Base-by-base conservation (phyloP, 768 basidiomycete genomes). In the Panaeolus papilionaceus region DNA sequence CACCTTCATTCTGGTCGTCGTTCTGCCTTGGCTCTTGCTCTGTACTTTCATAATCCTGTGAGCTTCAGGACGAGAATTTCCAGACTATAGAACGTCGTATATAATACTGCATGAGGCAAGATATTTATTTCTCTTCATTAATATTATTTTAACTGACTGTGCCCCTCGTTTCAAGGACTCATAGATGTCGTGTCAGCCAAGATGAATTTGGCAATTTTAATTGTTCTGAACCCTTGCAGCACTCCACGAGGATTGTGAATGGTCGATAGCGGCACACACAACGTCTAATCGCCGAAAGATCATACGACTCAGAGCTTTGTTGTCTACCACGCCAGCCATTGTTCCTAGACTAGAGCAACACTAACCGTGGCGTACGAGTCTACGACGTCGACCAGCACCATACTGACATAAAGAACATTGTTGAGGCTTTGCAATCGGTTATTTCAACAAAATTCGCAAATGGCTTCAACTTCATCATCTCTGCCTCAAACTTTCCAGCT, bases 401-500 rank as follows among this genome's bases (percentile, higher is more conserved):
- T 18, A 0, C 4, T 0, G 63, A 67, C 44, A 74, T 49, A 66
- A 37, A 14, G 2, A 11, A 11, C 39, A 0, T 3, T 40, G 39
- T 14, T 40, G 39, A 14, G 9, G 39, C 39, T 11, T 14, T 14
- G 39, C 14, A 40, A 11, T 14, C 11, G 9, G 11, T 14, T 8
- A 40, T 40, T 40, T 11, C 9, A 11, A 5, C 14, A 4, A 14
- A 14, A 40, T 16, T 16, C 16, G 1, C 14, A 49, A 23, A 49
- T 49, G 47, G 4, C 58, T 26, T 38, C 45, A 38, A 42, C 33
- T 26, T 3, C 51, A 5, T 47, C 66, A 20, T 66, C 68, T 67
- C 58, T 68, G 20, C 68, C 66, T 61, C 66, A 69, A 62, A 83
- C 81, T 72, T 81, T 81, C 71, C 83, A 83, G 68, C 77, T 84